Base-by-base conservation (phyloP, 352 stramenopile genomes). In the Pythium pyrilobum region DNA sequence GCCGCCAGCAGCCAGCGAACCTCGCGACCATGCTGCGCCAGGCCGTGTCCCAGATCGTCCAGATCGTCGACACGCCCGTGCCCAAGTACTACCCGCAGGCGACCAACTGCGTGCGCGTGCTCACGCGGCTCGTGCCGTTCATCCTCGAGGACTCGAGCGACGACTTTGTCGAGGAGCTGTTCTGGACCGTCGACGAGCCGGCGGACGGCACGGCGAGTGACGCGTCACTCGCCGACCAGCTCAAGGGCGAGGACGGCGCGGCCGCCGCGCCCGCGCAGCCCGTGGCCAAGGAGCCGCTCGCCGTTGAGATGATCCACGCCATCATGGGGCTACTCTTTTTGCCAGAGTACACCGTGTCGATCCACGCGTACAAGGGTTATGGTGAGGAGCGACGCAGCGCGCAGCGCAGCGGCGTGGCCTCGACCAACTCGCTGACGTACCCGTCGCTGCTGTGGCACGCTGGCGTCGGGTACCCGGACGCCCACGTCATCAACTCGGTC, bases 61-160 rank as follows among this genome's bases (percentile, higher is more conserved):
- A 95, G 67, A 90, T 92, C 56, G 81, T 95, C 36, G 81, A 92
- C 45, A 92, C 84, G 44, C 81, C 84, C 29, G 74, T 95, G 55
- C 84, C 84, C 36, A 95, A 95, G 60, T 95, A 95, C 63, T 92
- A 95, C 46, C 71, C 81, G 33, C 81, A 95, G 59, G 84, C 84
- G 12, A 81, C 85, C 37, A 95, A 95, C 56, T 95, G 84, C 52
- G 83, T 78, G 50, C 80, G 84, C 32, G 81, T 95, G 32, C 62
- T 95, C 25, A 92, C 84, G 41, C 71, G 84, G 2, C 66, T 92
- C 33, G 81, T 95, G 52, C 82, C 84, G 5, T 95, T 92, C 65
- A 92, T 94, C 41, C 69, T 94, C 9, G 84, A 94, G 52, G 84
- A 90, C 47, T 62, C 52, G 20, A 76, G 71, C 4, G 81, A 95